These are phyloP conservation scores for Alternaria sp. DNA, from an alignment of 2,329 filamentous ascomycete species.

Conservation along the genomic window DNA sequence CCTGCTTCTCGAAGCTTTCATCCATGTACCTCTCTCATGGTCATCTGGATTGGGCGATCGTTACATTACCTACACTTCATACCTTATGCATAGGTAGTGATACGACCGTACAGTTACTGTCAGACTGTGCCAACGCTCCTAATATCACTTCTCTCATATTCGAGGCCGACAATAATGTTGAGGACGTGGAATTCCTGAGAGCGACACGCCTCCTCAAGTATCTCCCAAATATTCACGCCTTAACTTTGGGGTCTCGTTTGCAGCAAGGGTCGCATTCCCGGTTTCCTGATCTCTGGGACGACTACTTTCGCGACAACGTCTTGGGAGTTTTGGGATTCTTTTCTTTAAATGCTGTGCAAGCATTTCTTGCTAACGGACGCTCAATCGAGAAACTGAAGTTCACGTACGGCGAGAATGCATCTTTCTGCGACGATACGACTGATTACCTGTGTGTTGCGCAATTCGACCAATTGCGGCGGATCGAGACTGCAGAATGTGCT, in stretches of 20 bases:
- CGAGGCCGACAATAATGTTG: accelerated
- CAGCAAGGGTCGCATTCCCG: accelerated
- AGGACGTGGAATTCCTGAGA: accelerated
- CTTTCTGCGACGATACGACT: not conserved
- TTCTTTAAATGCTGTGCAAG: accelerated
- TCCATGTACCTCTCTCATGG: not conserved
- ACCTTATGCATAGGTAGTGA: not conserved
- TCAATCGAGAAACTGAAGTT: not conserved
- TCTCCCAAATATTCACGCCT: not conserved
- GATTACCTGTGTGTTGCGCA: accelerated
- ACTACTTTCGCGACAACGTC: accelerated
- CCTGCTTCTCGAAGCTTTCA: not conserved
- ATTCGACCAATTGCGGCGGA: not conserved
- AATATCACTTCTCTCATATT: not conserved
- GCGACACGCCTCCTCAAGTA: accelerated
- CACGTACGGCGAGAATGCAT: not conserved
- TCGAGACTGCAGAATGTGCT: not conserved
- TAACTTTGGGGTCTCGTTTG: not conserved
- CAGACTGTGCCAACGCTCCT: not conserved
- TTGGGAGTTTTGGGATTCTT: not conserved
- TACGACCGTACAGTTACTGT: not conserved
- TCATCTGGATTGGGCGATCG: not conserved
- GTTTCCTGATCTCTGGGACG: not conserved
- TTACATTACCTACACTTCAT: not conserved
- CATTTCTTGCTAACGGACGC: accelerated